These are phyloP conservation scores for Dothideomycetes sp. DNA, from an alignment of 2,329 filamentous ascomycete genomes.

Conservation along the genomic window DNA sequence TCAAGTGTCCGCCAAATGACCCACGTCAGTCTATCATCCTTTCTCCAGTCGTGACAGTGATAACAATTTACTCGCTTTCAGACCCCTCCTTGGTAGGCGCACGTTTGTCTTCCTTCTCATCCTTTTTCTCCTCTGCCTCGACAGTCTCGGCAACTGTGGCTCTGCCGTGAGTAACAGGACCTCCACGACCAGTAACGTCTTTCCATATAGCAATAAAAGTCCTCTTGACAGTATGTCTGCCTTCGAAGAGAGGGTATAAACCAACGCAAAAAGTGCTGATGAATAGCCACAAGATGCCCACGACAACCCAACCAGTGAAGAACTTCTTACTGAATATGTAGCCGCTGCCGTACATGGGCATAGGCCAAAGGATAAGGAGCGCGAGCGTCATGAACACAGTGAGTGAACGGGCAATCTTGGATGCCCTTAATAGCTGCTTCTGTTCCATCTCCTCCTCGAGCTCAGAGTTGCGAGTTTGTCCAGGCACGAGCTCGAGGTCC, in stretches of 20 bases:
- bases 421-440: slow-evolving; percentile 29
- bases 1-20: no score
- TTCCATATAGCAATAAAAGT: slow-evolving; percentile 51
- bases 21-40: no score
- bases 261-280: slow-evolving; percentile 62
- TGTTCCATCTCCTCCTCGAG: slow-evolving; percentile 32
- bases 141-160: slow-evolving; percentile 18
- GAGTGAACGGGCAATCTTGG: slow-evolving; percentile 42
- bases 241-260: slow-evolving; percentile 72
- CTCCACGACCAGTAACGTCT: slow-evolving; percentile 41
- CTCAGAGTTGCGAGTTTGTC: slow-evolving; percentile 28
- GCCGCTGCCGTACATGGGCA: slow-evolving; percentile 74
- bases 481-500: slow-evolving; percentile 54
- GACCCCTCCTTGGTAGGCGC: not conserved
- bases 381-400: slow-evolving; percentile 57
- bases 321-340: slow-evolving; percentile 77
- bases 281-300: slow-evolving; percentile 74
- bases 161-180: slow-evolving; percentile 19
- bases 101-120: slow-evolving; percentile 8
- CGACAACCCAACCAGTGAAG: slow-evolving; percentile 63
- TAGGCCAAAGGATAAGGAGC: slow-evolving; percentile 76
- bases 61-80: not conserved
- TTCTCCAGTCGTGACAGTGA: no score
- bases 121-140: slow-evolving; percentile 15
- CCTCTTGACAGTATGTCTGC: slow-evolving; percentile 52